Evolutionary conservation across 176 grass and related monocot species (phyloP).

Genomic region (Dactylis glomerata): DNA sequence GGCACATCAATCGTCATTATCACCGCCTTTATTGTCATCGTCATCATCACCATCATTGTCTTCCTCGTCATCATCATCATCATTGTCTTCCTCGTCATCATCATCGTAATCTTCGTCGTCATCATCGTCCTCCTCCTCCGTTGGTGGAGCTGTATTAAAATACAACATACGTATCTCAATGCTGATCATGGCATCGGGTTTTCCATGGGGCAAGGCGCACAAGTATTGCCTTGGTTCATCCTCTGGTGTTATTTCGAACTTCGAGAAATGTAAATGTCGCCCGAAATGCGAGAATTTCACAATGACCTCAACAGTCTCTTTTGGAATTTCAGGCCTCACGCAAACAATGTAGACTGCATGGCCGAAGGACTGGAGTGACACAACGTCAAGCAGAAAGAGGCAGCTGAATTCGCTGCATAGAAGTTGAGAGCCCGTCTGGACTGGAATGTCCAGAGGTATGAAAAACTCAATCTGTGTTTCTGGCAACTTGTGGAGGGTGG

Average conservation of each 20-base stretch:
- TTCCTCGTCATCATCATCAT: no score
- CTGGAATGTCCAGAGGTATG: neutral
- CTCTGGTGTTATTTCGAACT: neutral
- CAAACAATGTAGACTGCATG: neutral
- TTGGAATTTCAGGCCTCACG: neutral
- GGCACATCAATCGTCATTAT: no score
- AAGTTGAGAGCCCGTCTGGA: neutral
- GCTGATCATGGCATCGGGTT: neutral
- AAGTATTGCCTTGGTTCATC: neutral
- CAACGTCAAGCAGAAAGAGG: constrained; percentile 7
- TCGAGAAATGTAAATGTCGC: neutral
- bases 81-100: no score
- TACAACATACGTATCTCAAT: constrained; percentile 1
- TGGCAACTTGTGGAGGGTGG: neutral
- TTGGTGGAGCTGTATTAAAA: no score
- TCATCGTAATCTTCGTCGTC: neutral
- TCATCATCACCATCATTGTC: no score
- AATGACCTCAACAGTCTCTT: neutral
- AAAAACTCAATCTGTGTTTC: neutral
- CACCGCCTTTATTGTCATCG: no score
- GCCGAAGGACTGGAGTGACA: neutral
- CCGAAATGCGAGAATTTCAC: constrained; percentile 5
- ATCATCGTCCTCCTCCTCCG: neutral
- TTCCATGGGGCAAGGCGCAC: constrained; percentile 8
- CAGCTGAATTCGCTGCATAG: neutral